phyloP scores from a whole-genome alignment of 441 rosid species.

The Pelargonium cotyledonis region DNA sequence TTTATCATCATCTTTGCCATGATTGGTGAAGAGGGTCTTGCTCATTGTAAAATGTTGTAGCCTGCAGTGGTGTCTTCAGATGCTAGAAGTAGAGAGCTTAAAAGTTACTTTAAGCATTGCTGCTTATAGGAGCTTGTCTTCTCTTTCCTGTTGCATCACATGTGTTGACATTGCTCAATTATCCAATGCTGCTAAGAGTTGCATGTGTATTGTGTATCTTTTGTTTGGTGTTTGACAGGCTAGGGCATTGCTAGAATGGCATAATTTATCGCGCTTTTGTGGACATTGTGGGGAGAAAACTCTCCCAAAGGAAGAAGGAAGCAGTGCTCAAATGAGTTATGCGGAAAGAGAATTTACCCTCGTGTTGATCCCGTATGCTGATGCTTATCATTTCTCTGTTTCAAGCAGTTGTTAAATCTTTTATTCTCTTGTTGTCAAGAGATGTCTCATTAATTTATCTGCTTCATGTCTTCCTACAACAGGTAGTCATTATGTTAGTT shows the following conservation, averaged over 20 bases:
- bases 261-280: constrained; percentile 51
- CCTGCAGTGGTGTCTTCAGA: not conserved
- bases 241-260: constrained; percentile 91
- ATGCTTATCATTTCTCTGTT: constrained; percentile 14
- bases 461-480: constrained; percentile 12
- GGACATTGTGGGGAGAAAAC: constrained; percentile 68
- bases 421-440: no score
- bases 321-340: constrained; percentile 54
- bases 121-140: not conserved
- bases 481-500: constrained; percentile 95
- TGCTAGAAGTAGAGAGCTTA: not conserved
- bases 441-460: constrained; percentile 6
- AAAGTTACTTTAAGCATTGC: not conserved
- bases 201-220: constrained; percentile 9
- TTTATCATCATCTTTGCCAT: not conserved
- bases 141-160: not conserved
- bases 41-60: not conserved
- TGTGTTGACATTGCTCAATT: not conserved
- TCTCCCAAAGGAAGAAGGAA: constrained; percentile 61
- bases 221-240: constrained; percentile 37
- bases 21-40: not conserved
- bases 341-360: constrained; percentile 70
- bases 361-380: constrained; percentile 81
- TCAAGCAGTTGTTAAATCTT: constrained; percentile 1
- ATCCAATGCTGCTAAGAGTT: not conserved